A percentile compares a stretch with the other conserved stretches of the same genome.
Evolutionary conservation across 495 filamentous ascomycete genomes (phyloP).

Genomic region (Chaetomium fimeti): DNA sequence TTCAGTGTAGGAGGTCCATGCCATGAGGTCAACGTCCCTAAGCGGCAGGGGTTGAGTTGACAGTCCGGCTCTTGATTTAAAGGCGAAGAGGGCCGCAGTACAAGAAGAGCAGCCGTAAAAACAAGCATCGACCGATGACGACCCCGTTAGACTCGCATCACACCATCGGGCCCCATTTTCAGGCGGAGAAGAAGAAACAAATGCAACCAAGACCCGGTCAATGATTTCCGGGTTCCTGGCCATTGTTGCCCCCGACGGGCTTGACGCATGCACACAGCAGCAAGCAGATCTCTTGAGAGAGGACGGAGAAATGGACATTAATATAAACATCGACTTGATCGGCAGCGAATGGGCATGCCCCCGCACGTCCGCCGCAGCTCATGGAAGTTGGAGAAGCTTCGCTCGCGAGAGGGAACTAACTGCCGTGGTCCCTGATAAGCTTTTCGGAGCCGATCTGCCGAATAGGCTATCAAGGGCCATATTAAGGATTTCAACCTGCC

Average conservation of each 20-base stretch:
- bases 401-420: slow-evolving; percentile 16
- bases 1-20: background rate
- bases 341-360: slow-evolving; percentile 10
- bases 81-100: background rate
- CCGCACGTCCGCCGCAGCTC: slow-evolving; percentile 11
- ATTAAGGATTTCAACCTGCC: slow-evolving; percentile 23
- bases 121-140: background rate
- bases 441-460: slow-evolving; percentile 28
- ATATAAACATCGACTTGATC: slow-evolving; percentile 3
- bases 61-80: background rate
- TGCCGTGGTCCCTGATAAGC: slow-evolving; percentile 18
- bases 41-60: background rate
- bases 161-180: background rate
- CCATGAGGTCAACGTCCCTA: background rate
- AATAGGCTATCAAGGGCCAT: slow-evolving; percentile 33
- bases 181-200: background rate
- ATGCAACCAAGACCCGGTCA: background rate
- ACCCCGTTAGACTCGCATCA: background rate
- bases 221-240: background rate
- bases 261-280: background rate
- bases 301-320: slow-evolving; percentile 3
- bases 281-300: background rate
- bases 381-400: slow-evolving; percentile 1
- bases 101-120: background rate
- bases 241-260: background rate